phyloP scores from a whole-genome alignment of 1,139 yeast species.

The Kodamaea arcana region DNA sequence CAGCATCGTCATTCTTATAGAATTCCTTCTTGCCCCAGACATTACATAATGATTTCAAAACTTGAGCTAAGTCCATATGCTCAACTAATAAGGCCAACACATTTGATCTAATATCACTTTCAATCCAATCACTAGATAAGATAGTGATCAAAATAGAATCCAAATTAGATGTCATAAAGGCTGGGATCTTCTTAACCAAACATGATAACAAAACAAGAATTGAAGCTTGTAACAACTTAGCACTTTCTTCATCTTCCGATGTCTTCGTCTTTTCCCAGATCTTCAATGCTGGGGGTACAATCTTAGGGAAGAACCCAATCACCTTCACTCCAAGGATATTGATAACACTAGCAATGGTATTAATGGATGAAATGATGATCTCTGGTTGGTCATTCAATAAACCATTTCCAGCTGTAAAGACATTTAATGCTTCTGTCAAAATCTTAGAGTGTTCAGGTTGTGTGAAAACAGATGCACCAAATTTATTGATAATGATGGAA shows the following conservation, averaged over 20 bases:
- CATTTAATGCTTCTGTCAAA: constrained; percentile 46
- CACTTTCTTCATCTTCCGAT: constrained; percentile 20
- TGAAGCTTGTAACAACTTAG: constrained; percentile 54
- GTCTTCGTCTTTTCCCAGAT: constrained; percentile 43
- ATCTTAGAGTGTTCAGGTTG: constrained; percentile 40
- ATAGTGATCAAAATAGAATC: constrained; percentile 56
- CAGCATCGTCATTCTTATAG: constrained; percentile 38
- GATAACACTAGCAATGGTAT: constrained; percentile 66
- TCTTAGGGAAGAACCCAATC: constrained; percentile 79
- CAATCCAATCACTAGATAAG: constrained; percentile 55
- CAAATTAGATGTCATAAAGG: constrained; percentile 71
- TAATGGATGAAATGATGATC: constrained; percentile 69
- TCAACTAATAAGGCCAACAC: constrained; percentile 63
- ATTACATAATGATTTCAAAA: constrained; percentile 57
- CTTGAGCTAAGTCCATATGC: constrained; percentile 62
- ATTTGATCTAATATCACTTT: constrained; percentile 57
- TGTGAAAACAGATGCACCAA: constrained; percentile 41
- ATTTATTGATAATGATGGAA: constrained; percentile 59
- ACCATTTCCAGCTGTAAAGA: constrained; percentile 53
- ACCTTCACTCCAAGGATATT: constrained; percentile 79
- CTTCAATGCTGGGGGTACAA: constrained; percentile 69
- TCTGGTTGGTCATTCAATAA: constrained; percentile 53
- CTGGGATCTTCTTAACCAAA: constrained; percentile 78
- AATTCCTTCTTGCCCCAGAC: constrained; percentile 50
- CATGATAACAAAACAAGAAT: constrained; percentile 70